Evolutionary conservation across 257 asterid species (phyloP).

Genomic region (Ajuga chamaepitys): DNA sequence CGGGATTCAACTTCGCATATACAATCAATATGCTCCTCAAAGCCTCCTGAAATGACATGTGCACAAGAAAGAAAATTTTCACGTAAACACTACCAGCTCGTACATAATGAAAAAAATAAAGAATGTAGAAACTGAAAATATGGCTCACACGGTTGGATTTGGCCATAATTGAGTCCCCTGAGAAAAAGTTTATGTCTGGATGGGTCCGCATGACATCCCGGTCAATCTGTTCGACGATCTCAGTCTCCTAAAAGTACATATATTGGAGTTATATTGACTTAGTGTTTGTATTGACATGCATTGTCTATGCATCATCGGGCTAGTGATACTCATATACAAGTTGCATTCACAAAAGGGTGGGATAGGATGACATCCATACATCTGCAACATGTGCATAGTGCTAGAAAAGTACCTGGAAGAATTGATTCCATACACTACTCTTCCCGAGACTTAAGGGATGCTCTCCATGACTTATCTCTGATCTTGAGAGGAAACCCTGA

Average conservation of each 20-base stretch:
- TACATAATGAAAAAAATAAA: neutral
- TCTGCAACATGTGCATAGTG: neutral
- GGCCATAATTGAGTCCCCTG: slow-evolving; percentile 74
- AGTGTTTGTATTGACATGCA: too few species aligned
- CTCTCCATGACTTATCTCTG: slow-evolving; percentile 76
- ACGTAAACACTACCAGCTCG: too few species aligned
- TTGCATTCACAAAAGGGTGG: too few species aligned
- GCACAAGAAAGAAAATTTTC: slow-evolving; percentile 9
- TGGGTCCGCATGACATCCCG: slow-evolving; percentile 97
- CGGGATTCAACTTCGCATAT: slow-evolving; percentile 94
- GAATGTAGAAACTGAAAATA: slow-evolving; percentile 14
- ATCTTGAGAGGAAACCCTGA: slow-evolving; percentile 84
- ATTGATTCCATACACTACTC: slow-evolving; percentile 88
- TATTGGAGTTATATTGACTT: slow-evolving; percentile 13
- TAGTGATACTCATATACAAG: too few species aligned
- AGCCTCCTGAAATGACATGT: slow-evolving; percentile 56
- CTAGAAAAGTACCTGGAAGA: slow-evolving; percentile 71
- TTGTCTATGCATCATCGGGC: too few species aligned
- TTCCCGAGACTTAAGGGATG: slow-evolving; percentile 91
- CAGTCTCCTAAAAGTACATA: slow-evolving; percentile 56
- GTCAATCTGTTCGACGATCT: slow-evolving; percentile 91
- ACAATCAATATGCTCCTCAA: slow-evolving; percentile 61
- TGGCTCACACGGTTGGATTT: slow-evolving; percentile 70
- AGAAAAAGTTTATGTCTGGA: slow-evolving; percentile 88
- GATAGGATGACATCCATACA: too few species aligned